Evolutionary conservation across 352 stramenopile species (phyloP), one percentile per base, ranked within the genome.

Genomic region (Achlya hypogyna): DNA sequence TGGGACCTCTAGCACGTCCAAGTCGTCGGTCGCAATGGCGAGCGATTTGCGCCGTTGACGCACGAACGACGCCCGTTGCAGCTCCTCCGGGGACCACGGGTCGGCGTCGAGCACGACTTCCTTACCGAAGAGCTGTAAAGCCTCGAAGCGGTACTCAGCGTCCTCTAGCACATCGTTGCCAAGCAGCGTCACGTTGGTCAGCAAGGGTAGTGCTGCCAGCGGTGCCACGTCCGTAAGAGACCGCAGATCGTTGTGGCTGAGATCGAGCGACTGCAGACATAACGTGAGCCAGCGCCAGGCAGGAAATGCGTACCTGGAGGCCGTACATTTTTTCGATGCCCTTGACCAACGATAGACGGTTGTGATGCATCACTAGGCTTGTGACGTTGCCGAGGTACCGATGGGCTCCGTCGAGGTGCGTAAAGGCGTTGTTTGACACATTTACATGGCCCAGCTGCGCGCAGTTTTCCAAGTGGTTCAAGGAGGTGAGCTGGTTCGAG

Each of bases 391-490:
- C 35, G 16, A 64, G 28, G 54, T 51, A 51, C 25, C 54, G 54
- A 28, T 64, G 54, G 18, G 54, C 54, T 0, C 54, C 54, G 10
- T 35, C 54, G 16, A 64, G 22, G 16, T 35, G 27, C 31, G n/a
- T 20, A 0, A 64, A 25, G 9, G 45, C 20, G 38, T 64, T 64
- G 23, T 28, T 10, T 20, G 35, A 52, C 8, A 64, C 54, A 38
- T 64, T 52, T 20, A 64, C 54, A 38, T 31, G 18, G 5, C 35
- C 22, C 54, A 64, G 47, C 32, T 64, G 54, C 14, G 35, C 18
- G 23, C 54, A 64, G 54, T 64, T 64, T 29, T 64, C 54, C 10
- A 64, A 35, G 18, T 64, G 54, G 22, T 34, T 27, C 8, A 64
- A n/a, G n/a, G 54, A 51, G 22, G 45, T 35, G 10, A 64, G 38